Evolutionary conservation across 2,329 filamentous ascomycete genomes (phyloP).

Genomic region (Ceratocystis huliohia): DNA sequence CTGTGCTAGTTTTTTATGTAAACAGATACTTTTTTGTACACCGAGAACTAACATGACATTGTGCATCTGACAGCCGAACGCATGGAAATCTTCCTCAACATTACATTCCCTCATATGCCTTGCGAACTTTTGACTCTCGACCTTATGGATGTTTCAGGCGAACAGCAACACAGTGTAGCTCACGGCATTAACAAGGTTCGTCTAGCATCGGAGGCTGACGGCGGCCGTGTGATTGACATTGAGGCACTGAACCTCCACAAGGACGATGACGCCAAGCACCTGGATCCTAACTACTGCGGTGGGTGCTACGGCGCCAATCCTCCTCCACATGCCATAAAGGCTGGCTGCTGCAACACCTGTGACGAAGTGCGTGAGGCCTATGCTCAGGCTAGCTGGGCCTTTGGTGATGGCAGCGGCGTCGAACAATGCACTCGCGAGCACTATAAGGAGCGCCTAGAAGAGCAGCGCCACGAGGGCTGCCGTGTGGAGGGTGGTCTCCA

Average conservation of each 20-base stretch:
- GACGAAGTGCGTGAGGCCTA: slow-evolving; percentile 95
- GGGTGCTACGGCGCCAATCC: slow-evolving; percentile 76
- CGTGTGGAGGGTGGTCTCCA: slow-evolving; percentile 82
- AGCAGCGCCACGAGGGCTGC: slow-evolving; percentile 82
- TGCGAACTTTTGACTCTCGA: slow-evolving; percentile 94
- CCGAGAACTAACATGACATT: slow-evolving; percentile 22
- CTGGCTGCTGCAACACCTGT: slow-evolving; percentile 94
- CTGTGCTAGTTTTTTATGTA: background rate
- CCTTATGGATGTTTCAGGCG: slow-evolving; percentile 97
- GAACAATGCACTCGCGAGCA: slow-evolving; percentile 94
- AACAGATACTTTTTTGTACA: background rate
- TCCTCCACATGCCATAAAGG: slow-evolving; percentile 57
- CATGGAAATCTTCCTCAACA: slow-evolving; percentile 98
- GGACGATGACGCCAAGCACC: slow-evolving; percentile 58
- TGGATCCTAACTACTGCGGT: slow-evolving; percentile 87
- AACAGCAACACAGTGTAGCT: slow-evolving; percentile 87
- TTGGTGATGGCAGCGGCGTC: slow-evolving; percentile 80
- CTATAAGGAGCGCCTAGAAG: slow-evolving; percentile 77
- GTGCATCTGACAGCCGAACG: slow-evolving; percentile 55
- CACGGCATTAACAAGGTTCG: slow-evolving; percentile 89
- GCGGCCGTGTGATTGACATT: slow-evolving; percentile 60
- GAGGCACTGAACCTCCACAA: slow-evolving; percentile 40
- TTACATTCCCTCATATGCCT: slow-evolving; percentile 85
- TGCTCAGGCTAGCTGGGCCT: slow-evolving; percentile 78
- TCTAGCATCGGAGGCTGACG: slow-evolving; percentile 57